Percentiles rank a stretch among this genome's conserved stretches.
These are phyloP conservation scores for Aspergillus proliferans DNA, from an alignment of 2,329 filamentous ascomycete genomes.

Conservation along the genomic window DNA sequence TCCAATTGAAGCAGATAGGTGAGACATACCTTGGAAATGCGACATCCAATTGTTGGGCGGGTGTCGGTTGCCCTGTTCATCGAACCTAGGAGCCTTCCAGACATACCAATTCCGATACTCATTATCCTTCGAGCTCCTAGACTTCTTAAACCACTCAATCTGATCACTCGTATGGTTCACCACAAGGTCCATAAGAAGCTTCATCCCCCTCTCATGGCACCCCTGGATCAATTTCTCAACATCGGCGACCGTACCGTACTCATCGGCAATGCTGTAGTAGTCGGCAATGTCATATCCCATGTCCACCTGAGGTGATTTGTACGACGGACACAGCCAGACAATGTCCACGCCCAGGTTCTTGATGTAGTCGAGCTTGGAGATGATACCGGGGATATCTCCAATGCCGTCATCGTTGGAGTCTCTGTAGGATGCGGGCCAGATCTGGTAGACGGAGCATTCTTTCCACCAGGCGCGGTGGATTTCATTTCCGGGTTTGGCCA, in stretches of 20 bases:
- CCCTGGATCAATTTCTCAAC: slow-evolving; percentile 57
- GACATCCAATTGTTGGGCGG: slow-evolving; percentile 71
- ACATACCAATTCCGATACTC: slow-evolving; percentile 67
- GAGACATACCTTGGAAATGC: slow-evolving; percentile 29
- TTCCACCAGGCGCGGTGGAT: slow-evolving; percentile 50
- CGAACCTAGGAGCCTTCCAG: slow-evolving; percentile 48
- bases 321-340: slow-evolving; percentile 51
- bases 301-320: slow-evolving; percentile 49
- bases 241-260: slow-evolving; percentile 62
- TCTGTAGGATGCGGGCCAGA: slow-evolving; percentile 55
- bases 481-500: slow-evolving; percentile 10
- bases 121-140: slow-evolving; percentile 54
- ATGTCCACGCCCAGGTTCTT: slow-evolving; percentile 56
- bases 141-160: slow-evolving; percentile 66
- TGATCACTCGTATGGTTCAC: slow-evolving; percentile 71
- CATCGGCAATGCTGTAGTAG: slow-evolving; percentile 59
- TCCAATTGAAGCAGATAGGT: not conserved
- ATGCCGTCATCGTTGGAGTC: slow-evolving; percentile 49
- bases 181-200: slow-evolving; percentile 67
- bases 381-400: slow-evolving; percentile 60
- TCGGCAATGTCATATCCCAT: slow-evolving; percentile 53
- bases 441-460: slow-evolving; percentile 53
- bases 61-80: slow-evolving; percentile 53
- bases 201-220: slow-evolving; percentile 59
- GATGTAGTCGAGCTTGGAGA: slow-evolving; percentile 60